These are phyloP conservation scores for Termitomyces sp. DNA, from an alignment of 1,284 basidiomycete genomes.

Conservation along the genomic window DNA sequence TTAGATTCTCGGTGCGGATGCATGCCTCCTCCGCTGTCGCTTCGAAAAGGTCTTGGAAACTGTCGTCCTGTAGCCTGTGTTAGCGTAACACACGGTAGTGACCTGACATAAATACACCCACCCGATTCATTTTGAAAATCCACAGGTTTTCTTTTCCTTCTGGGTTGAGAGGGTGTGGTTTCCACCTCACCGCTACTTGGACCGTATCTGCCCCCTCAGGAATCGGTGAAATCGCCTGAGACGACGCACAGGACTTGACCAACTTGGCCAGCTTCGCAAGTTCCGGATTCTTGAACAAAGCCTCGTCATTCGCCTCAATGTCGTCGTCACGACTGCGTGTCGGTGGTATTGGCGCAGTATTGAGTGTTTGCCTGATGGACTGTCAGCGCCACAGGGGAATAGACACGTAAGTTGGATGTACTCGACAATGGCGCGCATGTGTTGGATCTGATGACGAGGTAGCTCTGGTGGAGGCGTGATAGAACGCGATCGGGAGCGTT, in stretches of 20 bases:
- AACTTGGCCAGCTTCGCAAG: constrained; percentile 47
- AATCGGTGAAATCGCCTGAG: constrained; percentile 22
- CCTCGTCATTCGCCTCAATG: constrained; percentile 51
- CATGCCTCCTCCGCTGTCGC: constrained; percentile 54
- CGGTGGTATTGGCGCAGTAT: constrained; percentile 31
- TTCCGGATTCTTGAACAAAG: constrained; percentile 53
- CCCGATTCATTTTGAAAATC: constrained; percentile 53
- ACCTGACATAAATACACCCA: constrained; percentile 25
- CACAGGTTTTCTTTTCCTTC: constrained; percentile 35
- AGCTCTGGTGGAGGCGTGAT: constrained; percentile 70
- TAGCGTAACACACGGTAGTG: background rate
- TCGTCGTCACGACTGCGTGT: constrained; percentile 42
- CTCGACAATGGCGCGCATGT: constrained; percentile 54
- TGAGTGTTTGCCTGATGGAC: constrained; percentile 39
- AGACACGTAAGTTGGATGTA: constrained; percentile 25
- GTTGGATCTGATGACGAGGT: constrained; percentile 42
- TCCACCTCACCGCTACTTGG: constrained; percentile 53
- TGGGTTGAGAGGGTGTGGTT: constrained; percentile 52
- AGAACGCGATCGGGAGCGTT: constrained; percentile 62
- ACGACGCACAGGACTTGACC: constrained; percentile 24
- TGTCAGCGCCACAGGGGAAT: background rate
- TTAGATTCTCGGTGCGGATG: constrained; percentile 43
- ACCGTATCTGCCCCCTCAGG: constrained; percentile 36
- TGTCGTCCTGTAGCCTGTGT: constrained; percentile 44
- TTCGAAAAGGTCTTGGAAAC: constrained; percentile 56